Evolutionary conservation across 1,284 basidiomycete genomes (phyloP).

Genomic region (Cryptococcus sp.): DNA sequence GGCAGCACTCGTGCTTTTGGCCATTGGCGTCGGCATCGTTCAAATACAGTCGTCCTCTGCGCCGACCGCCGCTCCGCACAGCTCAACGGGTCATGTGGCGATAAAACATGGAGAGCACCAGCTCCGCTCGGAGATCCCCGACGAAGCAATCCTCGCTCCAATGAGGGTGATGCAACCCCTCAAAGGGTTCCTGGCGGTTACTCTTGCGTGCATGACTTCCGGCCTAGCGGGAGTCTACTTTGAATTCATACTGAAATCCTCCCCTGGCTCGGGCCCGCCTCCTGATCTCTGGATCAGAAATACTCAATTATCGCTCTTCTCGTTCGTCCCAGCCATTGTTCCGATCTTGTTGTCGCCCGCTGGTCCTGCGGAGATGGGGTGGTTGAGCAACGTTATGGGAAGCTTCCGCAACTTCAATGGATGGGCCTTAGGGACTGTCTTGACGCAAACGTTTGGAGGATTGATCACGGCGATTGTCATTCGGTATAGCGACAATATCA

Average conservation of each 20-base stretch:
- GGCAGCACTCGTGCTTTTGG: slow-evolving; percentile 79
- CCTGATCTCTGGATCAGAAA: slow-evolving; percentile 92
- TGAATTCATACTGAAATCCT: slow-evolving; percentile 92
- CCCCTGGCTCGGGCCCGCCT: slow-evolving; percentile 42
- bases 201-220: slow-evolving; percentile 89
- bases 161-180: slow-evolving; percentile 65
- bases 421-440: slow-evolving; percentile 89
- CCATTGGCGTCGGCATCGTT: slow-evolving; percentile 88
- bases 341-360: slow-evolving; percentile 69
- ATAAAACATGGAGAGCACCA: slow-evolving; percentile 8
- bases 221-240: slow-evolving; percentile 99
- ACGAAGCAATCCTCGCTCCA: slow-evolving; percentile 6
- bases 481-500: slow-evolving; percentile 57
- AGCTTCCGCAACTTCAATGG: slow-evolving; percentile 64
- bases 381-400: slow-evolving; percentile 32
- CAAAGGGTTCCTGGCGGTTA: slow-evolving; percentile 80
- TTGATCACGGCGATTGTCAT: slow-evolving; percentile 76
- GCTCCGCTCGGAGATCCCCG: slow-evolving; percentile 15
- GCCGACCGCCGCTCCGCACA: slow-evolving; percentile 11
- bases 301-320: slow-evolving; percentile 92
- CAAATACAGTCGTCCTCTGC: slow-evolving; percentile 68
- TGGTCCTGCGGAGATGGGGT: slow-evolving; percentile 37
- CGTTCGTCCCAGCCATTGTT: slow-evolving; percentile 81
- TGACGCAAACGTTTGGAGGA: slow-evolving; percentile 85
- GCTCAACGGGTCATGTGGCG: slow-evolving; percentile 6